phyloP scores from a whole-genome alignment of 1,284 basidiomycete species.

The Phlebopus sp. region DNA sequence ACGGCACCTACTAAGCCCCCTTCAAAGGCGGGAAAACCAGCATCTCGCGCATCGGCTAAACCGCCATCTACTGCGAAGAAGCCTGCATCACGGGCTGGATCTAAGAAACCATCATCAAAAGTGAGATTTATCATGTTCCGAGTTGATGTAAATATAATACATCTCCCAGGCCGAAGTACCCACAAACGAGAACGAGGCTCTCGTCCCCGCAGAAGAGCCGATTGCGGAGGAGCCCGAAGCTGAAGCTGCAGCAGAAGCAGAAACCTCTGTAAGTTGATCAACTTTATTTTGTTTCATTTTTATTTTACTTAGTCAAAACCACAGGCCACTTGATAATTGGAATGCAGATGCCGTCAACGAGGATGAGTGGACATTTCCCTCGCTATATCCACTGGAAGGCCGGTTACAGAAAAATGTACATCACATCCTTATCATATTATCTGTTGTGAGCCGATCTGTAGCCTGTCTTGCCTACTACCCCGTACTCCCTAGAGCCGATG shows the following conservation, averaged over 20 bases:
- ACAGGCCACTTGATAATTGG: constrained; percentile 22
- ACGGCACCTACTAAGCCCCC: constrained; percentile 32
- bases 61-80: constrained; percentile 41
- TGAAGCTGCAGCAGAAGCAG: constrained; percentile 43
- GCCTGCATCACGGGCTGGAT: constrained; percentile 42
- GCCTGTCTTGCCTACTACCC: constrained; percentile 18
- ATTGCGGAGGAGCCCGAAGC: constrained; percentile 56
- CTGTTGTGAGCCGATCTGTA: constrained; percentile 28
- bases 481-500: constrained; percentile 4
- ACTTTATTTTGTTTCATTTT: background rate
- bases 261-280: constrained; percentile 23
- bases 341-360: constrained; percentile 13
- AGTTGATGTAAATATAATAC: constrained; percentile 1
- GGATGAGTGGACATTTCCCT: constrained; percentile 15
- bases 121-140: constrained; percentile 23
- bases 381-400: constrained; percentile 13
- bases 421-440: constrained; percentile 29
- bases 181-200: constrained; percentile 35
- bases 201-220: constrained; percentile 38
- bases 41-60: constrained; percentile 35
- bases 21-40: constrained; percentile 32
- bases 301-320: constrained; percentile 1
- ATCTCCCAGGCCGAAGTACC: constrained; percentile 38
- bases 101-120: constrained; percentile 41
- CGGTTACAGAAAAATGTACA: constrained; percentile 33